Conservation (phyloP, 129 eudicot genomes). For the Sambucus nigra region DNA sequence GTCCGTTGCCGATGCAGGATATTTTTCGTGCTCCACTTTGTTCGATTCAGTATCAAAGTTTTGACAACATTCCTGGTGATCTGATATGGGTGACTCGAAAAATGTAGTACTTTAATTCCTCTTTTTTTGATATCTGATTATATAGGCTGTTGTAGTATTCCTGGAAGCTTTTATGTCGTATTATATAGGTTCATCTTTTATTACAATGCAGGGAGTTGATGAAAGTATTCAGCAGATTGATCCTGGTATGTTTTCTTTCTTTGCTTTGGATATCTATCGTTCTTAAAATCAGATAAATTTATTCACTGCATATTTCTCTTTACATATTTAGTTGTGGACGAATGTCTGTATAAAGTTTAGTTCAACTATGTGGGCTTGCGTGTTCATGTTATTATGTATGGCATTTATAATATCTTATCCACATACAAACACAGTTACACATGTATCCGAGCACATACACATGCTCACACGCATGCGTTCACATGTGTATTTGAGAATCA, state of each 20-base stretch:
- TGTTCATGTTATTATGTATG: no score
- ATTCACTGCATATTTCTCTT: no score
- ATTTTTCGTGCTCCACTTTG: slow-evolving; percentile 2
- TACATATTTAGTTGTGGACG: no score
- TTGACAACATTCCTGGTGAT: slow-evolving; percentile 13
- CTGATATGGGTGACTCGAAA: slow-evolving; percentile 35
- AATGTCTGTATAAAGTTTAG: no score
- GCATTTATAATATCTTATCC: no score
- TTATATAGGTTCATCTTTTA: slow-evolving; percentile 8
- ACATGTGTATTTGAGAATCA: no score
- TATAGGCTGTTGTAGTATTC: not conserved
- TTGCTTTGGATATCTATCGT: not conserved
- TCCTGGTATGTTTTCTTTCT: slow-evolving; percentile 32
- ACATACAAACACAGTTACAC: no score
- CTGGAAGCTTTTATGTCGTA: not conserved
- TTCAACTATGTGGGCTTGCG: no score
- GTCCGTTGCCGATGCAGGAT: slow-evolving; percentile 25
- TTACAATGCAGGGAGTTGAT: slow-evolving; percentile 32
- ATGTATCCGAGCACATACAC: no score
- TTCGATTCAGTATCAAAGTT: slow-evolving; percentile 14
- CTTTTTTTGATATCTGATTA: not conserved
- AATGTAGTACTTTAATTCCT: slow-evolving; percentile 22
- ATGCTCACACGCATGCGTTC: no score
- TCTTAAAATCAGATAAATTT: no score
- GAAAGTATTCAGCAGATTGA: slow-evolving; percentile 43